Evolutionary conservation across 2,329 filamentous ascomycete genomes (phyloP), one percentile per base, ranked within the genome.

Genomic region (Nectriaceae sp.): DNA sequence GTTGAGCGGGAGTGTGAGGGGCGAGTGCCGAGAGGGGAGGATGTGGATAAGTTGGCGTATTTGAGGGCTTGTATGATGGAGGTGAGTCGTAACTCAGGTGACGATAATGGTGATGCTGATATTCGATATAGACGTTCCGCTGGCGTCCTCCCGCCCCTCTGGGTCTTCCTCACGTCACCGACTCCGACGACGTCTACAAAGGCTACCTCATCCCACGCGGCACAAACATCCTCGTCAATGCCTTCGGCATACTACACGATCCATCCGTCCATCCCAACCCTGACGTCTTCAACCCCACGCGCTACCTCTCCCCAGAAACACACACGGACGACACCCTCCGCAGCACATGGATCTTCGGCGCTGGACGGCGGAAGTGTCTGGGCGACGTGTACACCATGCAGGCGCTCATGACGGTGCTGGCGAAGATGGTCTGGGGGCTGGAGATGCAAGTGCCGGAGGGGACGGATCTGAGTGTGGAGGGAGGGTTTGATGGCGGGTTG

Each of bases 341-440:
- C 21, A 48, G 44, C n/a, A 57, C 57, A 42, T 79, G 75, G 56
- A 64, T 64, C 1, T 80, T 78, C 53, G 76, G 76, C 0, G 71
- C 69, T 8, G 77, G 77, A 0, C 66, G 77, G 5, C 67, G 77
- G 5, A 69, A 74, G 22, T 80, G 77, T 50, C 69, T 71, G 2
- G 77, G 78, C 0, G 72, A 75, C 13, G 70, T 78, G 41, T 70
- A 80, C 18, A 74, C 75, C 3, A 73, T 76, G 54, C 70, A 72
- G 22, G 75, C 69, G 22, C 54, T 80, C 22, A 60, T 73, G 42
- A 41, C 72, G 2, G 62, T 63, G 3, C 60, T 73, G 38, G 62
- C 73, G 2, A 72, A 73, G 48, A 39, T 75, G 11, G 52, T 82
- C 0, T 83, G 78, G 79, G 75, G 71, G 2, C 77, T 79, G 39